These are phyloP conservation scores for Aspergillus hancockii DNA, from an alignment of 495 filamentous ascomycete genomes.

Conservation along the genomic window DNA sequence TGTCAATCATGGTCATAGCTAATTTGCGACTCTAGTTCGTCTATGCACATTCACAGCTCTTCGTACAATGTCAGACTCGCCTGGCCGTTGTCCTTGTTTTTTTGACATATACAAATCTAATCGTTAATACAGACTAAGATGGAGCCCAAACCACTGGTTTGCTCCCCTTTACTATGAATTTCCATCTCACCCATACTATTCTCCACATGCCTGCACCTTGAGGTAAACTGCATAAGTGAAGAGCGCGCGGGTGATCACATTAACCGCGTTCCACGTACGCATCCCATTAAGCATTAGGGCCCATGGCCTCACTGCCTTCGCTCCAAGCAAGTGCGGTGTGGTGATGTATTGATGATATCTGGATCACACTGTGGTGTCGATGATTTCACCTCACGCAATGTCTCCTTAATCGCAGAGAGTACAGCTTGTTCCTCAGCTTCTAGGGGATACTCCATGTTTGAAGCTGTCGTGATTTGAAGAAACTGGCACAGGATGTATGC, in stretches of 20 bases:
- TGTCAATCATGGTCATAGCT: too few species aligned
- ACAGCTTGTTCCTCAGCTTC: constrained; percentile 1
- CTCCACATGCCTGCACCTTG: too few species aligned
- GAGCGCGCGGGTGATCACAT: neutral
- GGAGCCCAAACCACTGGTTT: too few species aligned
- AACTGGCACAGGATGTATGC: constrained; percentile 32
- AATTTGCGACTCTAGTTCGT: too few species aligned
- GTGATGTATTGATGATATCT: neutral
- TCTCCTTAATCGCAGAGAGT: neutral
- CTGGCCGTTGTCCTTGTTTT: too few species aligned
- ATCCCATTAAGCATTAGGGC: constrained; percentile 21
- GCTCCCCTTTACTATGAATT: too few species aligned
- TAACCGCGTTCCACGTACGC: constrained; percentile 1
- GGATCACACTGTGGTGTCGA: constrained; percentile 1
- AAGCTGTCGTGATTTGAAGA: constrained; percentile 17
- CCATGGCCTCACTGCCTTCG: constrained; percentile 22
- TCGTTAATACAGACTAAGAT: too few species aligned
- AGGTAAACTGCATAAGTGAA: constrained; percentile 8
- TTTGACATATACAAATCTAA: too few species aligned
- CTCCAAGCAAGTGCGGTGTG: constrained; percentile 7
- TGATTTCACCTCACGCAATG: constrained; percentile 8
- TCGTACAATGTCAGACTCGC: too few species aligned
- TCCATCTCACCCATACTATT: too few species aligned
- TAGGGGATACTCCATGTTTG: constrained; percentile 4
- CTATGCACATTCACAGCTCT: too few species aligned